A percentile compares a stretch with the other conserved stretches of the same genome.
Conservation (phyloP, 176 grass and related monocot species). For the Chloris gayana region DNA sequence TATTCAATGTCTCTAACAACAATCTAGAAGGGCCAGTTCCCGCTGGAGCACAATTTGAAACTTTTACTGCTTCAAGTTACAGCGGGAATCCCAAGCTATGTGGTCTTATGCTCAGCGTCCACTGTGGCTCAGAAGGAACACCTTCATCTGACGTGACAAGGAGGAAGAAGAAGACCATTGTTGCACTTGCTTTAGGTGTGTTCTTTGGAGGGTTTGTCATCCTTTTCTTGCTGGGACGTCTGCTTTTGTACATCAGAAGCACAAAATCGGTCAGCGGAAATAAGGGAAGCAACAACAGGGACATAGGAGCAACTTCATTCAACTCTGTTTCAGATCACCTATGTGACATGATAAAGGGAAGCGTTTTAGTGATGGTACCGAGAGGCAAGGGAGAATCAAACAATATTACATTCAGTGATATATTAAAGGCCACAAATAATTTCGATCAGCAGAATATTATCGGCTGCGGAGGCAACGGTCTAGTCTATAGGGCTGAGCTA, state of each 20-base stretch:
- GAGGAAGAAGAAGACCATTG: conserved; percentile 48
- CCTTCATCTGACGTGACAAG: conserved; percentile 12
- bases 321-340: conserved; percentile 50
- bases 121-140: conserved; percentile 5
- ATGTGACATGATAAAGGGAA: conserved; percentile 47
- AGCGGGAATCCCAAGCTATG: conserved; percentile 68
- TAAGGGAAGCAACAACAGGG: conserved; percentile 40
- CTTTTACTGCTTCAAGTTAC: conserved; percentile 67
- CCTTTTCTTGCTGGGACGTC: conserved; percentile 57
- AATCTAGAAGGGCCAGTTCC: conserved; percentile 68
- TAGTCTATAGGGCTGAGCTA: conserved; percentile 81
- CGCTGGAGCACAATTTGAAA: conserved; percentile 58
- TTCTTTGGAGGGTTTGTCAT: conserved; percentile 58
- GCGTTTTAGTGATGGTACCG: conserved; percentile 62
- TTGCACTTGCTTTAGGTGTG: conserved; percentile 60
- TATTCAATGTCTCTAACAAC: conserved; percentile 72
- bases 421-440: conserved; percentile 83
- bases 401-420: conserved; percentile 58
- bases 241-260: conserved; percentile 48
- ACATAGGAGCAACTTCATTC: conserved; percentile 53
- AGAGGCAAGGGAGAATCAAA: conserved; percentile 54
- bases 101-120: conserved; percentile 41
- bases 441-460: conserved; percentile 87
- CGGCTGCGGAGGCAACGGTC: conserved; percentile 82
- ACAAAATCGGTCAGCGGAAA: conserved; percentile 35